Evolutionary conservation across 2,329 filamentous ascomycete genomes (phyloP), one percentile per base, ranked within the genome.

Genomic region (Aspergillus sp.): DNA sequence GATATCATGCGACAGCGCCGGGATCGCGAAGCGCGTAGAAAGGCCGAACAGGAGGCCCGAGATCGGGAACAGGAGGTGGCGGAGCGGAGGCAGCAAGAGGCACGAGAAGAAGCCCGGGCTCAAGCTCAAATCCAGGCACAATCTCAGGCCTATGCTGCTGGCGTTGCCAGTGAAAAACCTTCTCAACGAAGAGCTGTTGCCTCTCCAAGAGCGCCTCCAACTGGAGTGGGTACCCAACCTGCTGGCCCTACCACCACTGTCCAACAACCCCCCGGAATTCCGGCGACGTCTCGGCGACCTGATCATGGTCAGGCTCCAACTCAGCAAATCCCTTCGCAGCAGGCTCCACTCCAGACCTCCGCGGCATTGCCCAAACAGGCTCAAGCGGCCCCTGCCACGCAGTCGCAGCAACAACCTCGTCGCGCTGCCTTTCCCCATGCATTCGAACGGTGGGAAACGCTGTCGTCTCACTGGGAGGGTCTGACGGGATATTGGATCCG

Each of bases 401-500:
- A 48, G 55, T 55, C 54, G 42, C 67, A 64, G 63, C 74, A 65
- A 38, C 67, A 66, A 55, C 61, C 66, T 20, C 70, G 64, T 49
- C 71, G 85, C 52, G 89, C 88, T 44, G 86, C 87, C 0, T 97
- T 99, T 60, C 94, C 94, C 0, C 94, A 97, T 72, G 94, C 94
- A 0, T 99, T 99, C 65, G 93, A 99, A 72, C 84, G 94, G 55
- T 99, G 94, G 94, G 94, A 99, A 70, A 93, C 90, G 0, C 76
- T 99, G 2, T 99, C 94, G 0, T 95, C 94, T 5, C 93, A 97
- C 64, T 99, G 94, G 94, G 94, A 99, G 71, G 94, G 94, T 4
- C 80, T 99, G 54, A 97, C 94, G 0, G 93, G 91, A 54, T 97
- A 96, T 74, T 99, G 94, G 93, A 94, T 99, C 59, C 88, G 91